phyloP scores from a whole-genome alignment of 768 basidiomycete genomes.

The Dentipellis fragilis region DNA sequence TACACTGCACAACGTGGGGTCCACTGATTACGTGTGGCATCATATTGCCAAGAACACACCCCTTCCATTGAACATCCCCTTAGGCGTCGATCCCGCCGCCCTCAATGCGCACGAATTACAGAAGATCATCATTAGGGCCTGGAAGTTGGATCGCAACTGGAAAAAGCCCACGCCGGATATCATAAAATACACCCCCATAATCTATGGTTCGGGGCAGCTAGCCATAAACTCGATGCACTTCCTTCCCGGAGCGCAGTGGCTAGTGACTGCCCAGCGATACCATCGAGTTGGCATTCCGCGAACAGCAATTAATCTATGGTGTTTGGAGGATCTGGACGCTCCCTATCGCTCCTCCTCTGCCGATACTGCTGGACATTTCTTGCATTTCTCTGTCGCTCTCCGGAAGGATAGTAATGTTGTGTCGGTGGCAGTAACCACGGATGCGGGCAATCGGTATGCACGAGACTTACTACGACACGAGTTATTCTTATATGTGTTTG shows the following conservation, averaged over 20 bases:
- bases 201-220: slow-evolving; percentile 21
- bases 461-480: not conserved
- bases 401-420: slow-evolving; percentile 8
- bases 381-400: slow-evolving; percentile 14
- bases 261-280: slow-evolving; percentile 32
- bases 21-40: slow-evolving; percentile 48
- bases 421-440: slow-evolving; percentile 13
- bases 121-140: slow-evolving; percentile 29
- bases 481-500: not conserved
- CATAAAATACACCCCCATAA: slow-evolving; percentile 27
- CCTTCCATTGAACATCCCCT: slow-evolving; percentile 33
- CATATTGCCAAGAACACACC: slow-evolving; percentile 23
- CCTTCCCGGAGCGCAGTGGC: slow-evolving; percentile 37
- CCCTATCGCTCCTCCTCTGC: slow-evolving; percentile 19
- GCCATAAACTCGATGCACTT: slow-evolving; percentile 37
- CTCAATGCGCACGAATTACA: slow-evolving; percentile 33
- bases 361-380: slow-evolving; percentile 16
- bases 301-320: slow-evolving; percentile 36
- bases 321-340: slow-evolving; percentile 21
- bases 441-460: not conserved
- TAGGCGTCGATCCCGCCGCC: slow-evolving; percentile 19
- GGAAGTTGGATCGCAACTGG: slow-evolving; percentile 46
- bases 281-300: slow-evolving; percentile 20
- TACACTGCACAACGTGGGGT: slow-evolving; percentile 42
- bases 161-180: slow-evolving; percentile 25